Percentiles rank a stretch among this genome's conserved stretches.
These are phyloP conservation scores for Massarina eburnea DNA, from an alignment of 2,329 filamentous ascomycete genomes.

Conservation along the genomic window DNA sequence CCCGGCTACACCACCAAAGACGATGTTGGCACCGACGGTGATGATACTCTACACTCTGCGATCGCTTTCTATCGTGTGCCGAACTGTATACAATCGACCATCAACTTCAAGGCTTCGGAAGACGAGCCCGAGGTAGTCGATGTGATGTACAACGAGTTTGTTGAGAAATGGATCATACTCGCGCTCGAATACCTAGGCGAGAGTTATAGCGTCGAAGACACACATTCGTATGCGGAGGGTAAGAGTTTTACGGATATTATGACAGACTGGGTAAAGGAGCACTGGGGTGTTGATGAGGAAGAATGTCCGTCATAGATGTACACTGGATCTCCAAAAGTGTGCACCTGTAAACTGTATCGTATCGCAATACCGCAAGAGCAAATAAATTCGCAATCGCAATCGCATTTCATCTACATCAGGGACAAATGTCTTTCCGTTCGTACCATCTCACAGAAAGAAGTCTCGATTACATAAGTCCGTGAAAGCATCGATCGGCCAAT, in stretches of 20 bases:
- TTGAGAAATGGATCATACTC: conserved; percentile 76
- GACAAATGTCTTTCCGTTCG: too few relatives aligned
- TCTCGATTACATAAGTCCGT: not conserved
- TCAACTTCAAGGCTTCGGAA: conserved; percentile 53
- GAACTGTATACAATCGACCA: conserved; percentile 75
- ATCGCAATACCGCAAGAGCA: too few relatives aligned
- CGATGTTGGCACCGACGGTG: conserved; percentile 79
- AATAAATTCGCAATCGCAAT: too few relatives aligned
- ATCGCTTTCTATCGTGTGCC: conserved; percentile 77
- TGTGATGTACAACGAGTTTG: conserved; percentile 88
- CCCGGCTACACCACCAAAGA: conserved; percentile 90
- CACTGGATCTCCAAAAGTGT: too few relatives aligned
- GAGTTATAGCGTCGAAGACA: conserved; percentile 53
- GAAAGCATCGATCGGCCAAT: not conserved
- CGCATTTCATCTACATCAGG: too few relatives aligned
- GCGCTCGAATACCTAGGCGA: conserved; percentile 67
- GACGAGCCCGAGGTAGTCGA: conserved; percentile 65
- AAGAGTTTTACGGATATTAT: conserved; percentile 60
- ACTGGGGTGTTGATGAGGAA: conserved; percentile 48
- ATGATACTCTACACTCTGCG: conserved; percentile 80
- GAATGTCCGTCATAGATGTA: not conserved
- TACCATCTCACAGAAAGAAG: not conserved
- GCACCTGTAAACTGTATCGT: too few relatives aligned
- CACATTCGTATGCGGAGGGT: conserved; percentile 54
- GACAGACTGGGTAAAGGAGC: conserved; percentile 59